Conservation (phyloP, 768 basidiomycete genomes). For the Boletus barrowsii region DNA sequence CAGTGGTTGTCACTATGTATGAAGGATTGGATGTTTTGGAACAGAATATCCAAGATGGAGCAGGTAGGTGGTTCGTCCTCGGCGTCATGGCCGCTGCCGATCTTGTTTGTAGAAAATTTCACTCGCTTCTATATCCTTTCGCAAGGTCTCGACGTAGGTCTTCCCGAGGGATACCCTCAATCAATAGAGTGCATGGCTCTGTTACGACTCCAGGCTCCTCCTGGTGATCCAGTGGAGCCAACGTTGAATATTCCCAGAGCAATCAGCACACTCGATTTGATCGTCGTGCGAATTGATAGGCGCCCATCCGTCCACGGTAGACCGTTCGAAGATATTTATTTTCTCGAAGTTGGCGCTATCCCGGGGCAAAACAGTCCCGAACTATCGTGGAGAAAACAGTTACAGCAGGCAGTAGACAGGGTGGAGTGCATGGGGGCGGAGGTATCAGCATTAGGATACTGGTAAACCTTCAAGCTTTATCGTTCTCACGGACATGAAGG, state of each 20-base stretch:
- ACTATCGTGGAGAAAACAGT: slow-evolving; percentile 31
- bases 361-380: not conserved
- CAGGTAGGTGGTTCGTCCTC: slow-evolving; percentile 5
- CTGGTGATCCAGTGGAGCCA: not conserved
- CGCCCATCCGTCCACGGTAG: slow-evolving; percentile 47
- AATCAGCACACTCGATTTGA: slow-evolving; percentile 40
- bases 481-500: not conserved
- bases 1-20: slow-evolving; percentile 57
- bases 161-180: slow-evolving; percentile 26
- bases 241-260: slow-evolving; percentile 17
- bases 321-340: slow-evolving; percentile 61
- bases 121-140: slow-evolving; percentile 69
- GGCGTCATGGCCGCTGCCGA: not conserved
- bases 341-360: slow-evolving; percentile 49
- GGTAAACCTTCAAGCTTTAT: slow-evolving; percentile 33
- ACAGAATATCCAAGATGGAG: slow-evolving; percentile 62
- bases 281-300: slow-evolving; percentile 57
- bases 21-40: slow-evolving; percentile 58
- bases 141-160: slow-evolving; percentile 29
- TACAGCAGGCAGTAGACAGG: slow-evolving; percentile 36
- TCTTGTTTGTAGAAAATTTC: slow-evolving; percentile 48
- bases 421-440: slow-evolving; percentile 35
- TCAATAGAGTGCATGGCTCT: slow-evolving; percentile 32
- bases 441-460: slow-evolving; percentile 45
- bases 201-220: slow-evolving; percentile 32